Base-by-base conservation (phyloP, 192 early-diverging fungal species). In the Podochytrium sp. region DNA sequence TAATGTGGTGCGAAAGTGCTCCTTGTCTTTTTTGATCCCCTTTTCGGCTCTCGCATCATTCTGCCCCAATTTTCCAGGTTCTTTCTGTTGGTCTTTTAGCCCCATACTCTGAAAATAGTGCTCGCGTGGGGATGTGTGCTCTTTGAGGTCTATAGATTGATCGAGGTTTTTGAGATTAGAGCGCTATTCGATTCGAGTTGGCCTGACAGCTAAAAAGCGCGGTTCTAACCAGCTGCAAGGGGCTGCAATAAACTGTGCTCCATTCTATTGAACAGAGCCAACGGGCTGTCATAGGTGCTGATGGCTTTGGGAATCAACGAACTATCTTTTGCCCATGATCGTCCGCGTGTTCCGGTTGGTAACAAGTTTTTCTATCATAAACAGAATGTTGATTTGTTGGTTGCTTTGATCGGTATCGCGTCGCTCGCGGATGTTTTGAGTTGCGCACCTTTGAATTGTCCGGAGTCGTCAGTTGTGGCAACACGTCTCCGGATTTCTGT, bases 1-100 rank as follows among this genome's bases (percentile, higher is more conserved):
- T 38, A 89, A 47, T 2, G 80, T 82, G 25, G 83, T 88, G 23
- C 87, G 64, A 62, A 89, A 89, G n/a, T 75, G 75, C 50, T 89
- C 87, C 35, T 81, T 79, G 66, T 84, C 87, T 60, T 76, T 80
- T 67, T 89, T 89, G 0, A 74, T 41, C 32, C 63, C 71, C 70
- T 79, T 83, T 6, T 86, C 84, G 14, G 27, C 29, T 35, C 71
- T 39, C 56, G 41, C n/a, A 35, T 34, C 25, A 63, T 33, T 39
- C 65, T 34, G 20, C 18, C 56, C n/a, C 12, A 3, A 34, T 14
- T 61, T 35, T 55, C 57, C 66, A 29, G 32, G 74, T 33, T 7
- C 23, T 38, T 49, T 71, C 50, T 62, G 7, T 10, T 73, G 37
- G 32, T 63, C 74, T 37, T 65, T 58, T n/a, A 75, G 29, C 10